Evolutionary conservation across 2,329 filamentous ascomycete genomes (phyloP).

Genomic region (Sclerotiophoma versabilis): DNA sequence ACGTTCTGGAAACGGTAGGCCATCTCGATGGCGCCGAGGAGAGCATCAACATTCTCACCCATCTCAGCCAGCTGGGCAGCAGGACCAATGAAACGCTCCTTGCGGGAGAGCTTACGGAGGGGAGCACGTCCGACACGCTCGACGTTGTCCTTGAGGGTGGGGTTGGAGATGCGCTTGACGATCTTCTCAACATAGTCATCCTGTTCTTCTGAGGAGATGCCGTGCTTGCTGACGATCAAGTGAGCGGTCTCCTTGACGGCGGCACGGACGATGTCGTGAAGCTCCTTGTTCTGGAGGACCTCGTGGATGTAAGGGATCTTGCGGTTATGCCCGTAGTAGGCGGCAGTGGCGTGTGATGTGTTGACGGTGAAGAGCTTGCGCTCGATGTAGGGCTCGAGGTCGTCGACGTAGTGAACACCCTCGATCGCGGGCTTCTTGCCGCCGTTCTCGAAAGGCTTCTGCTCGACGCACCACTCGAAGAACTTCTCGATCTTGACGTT

Average conservation of each 20-base stretch:
- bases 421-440: conserved; percentile 75
- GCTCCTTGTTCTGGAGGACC: conserved; percentile 79
- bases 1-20: conserved; percentile 95
- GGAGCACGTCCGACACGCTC: conserved; percentile 96
- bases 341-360: conserved; percentile 93
- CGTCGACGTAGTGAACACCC: conserved; percentile 90
- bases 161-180: conserved; percentile 90
- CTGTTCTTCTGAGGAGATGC: conserved; percentile 77
- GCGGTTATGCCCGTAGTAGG: conserved; percentile 90
- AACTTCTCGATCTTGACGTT: conserved; percentile 98
- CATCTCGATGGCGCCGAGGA: conserved; percentile 88
- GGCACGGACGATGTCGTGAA: conserved; percentile 79
- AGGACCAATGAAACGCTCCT: conserved; percentile 94
- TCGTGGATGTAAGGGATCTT: conserved; percentile 90
- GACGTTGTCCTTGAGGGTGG: conserved; percentile 87
- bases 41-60: conserved; percentile 72
- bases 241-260: conserved; percentile 85
- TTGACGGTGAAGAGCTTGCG: conserved; percentile 99
- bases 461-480: conserved; percentile 98
- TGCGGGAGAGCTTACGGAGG: conserved; percentile 89
- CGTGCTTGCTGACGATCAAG: conserved; percentile 87
- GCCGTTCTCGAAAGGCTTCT: conserved; percentile 76
- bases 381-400: conserved; percentile 95
- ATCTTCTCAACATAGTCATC: conserved; percentile 90
- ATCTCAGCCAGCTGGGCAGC: conserved; percentile 87